These are phyloP conservation scores for Cystofilobasidium capitatum DNA, from an alignment of 768 basidiomycete species.

Conservation along the genomic window DNA sequence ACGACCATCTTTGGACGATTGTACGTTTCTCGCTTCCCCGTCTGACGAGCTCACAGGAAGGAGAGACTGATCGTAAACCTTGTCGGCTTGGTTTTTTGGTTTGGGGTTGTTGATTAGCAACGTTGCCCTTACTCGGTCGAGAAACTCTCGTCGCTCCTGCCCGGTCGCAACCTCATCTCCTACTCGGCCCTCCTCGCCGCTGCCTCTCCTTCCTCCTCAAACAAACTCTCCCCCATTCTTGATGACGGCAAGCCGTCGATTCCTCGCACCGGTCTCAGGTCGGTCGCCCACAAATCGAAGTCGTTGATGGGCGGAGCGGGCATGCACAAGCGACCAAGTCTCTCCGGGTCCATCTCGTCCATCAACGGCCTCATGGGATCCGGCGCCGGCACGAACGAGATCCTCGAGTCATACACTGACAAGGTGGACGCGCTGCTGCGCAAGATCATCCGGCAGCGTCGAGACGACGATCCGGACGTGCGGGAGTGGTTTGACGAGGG, in stretches of 20 bases:
- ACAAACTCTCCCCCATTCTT: not conserved
- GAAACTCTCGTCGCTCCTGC: not conserved
- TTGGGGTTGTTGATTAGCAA: too few species aligned
- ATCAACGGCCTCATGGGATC: not conserved
- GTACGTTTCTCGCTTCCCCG: not conserved
- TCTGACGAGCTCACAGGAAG: not conserved
- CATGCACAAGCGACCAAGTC: constrained; percentile 1
- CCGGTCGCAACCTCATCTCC: not conserved
- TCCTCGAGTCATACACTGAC: not conserved
- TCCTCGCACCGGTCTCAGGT: not conserved
- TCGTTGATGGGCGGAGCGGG: not conserved
- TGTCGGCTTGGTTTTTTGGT: not conserved
- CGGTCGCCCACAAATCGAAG: not conserved
- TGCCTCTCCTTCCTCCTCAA: not conserved
- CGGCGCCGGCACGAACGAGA: not conserved
- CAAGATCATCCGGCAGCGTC: constrained; percentile 1
- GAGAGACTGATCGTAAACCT: not conserved
- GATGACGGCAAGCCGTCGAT: not conserved
- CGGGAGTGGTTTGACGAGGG: not conserved
- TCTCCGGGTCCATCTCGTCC: not conserved
- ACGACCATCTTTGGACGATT: not conserved
- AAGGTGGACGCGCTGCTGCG: not conserved
- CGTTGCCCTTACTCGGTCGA: constrained; percentile 1
- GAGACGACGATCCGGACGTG: not conserved
- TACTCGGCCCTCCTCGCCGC: not conserved